Conservation (phyloP, 2,329 filamentous ascomycete genomes). For the Verticillium zaregamsianum region DNA sequence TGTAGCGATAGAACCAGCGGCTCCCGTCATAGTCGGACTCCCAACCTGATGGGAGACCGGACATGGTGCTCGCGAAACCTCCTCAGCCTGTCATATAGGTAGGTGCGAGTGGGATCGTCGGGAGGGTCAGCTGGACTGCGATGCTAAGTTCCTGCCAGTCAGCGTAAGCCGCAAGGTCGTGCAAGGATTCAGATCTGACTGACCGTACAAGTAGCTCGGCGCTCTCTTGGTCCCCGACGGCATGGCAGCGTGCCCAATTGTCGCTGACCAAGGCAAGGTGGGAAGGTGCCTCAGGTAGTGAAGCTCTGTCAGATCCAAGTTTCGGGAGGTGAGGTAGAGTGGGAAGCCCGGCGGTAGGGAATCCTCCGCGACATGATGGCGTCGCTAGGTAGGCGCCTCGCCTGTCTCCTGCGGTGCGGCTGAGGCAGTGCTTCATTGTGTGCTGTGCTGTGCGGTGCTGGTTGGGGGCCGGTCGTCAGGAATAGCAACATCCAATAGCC, state of each 20-base stretch:
- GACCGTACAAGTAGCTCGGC: not conserved
- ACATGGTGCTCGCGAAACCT: constrained; percentile 22
- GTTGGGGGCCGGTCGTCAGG: not conserved
- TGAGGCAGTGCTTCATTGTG: not conserved
- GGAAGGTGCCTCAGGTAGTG: not conserved
- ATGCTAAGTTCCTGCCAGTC: not conserved
- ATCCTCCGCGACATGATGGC: not conserved
- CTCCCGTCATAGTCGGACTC: constrained; percentile 53
- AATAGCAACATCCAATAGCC: not conserved
- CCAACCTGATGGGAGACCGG: constrained; percentile 48
- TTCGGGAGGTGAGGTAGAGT: not conserved
- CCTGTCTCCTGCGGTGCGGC: not conserved
- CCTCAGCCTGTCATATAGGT: not conserved
- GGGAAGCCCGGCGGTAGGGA: not conserved
- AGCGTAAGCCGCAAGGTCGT: not conserved
- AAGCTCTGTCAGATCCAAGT: too few relatives aligned
- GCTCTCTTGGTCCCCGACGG: not conserved
- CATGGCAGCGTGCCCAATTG: not conserved
- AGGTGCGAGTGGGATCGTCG: not conserved
- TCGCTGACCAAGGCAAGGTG: not conserved
- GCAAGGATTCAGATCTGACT: not conserved
- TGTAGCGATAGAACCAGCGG: constrained; percentile 56
- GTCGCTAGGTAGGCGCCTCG: not conserved
- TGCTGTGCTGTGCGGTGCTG: not conserved
- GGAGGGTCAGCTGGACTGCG: not conserved